Evolutionary conservation across 1,139 yeast species (phyloP), one percentile per base, ranked within the genome.

Genomic region (Taphrina communis): DNA sequence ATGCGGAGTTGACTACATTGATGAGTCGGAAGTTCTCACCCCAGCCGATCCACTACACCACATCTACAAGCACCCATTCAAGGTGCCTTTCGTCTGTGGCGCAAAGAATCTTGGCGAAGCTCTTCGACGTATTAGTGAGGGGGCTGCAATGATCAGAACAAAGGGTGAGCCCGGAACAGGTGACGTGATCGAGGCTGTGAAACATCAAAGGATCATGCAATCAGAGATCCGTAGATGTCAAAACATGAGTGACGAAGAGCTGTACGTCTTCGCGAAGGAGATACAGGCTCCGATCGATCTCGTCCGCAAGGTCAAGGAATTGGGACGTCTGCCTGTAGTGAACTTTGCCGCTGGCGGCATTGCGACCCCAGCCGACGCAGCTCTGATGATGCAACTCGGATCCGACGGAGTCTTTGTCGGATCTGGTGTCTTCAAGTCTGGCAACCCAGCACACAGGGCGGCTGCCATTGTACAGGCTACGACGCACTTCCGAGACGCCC

Each of bases 161-260:
- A 90, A 89, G 79, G 96, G 96, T 73, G 96, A 89, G 78, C 95
- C 96, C 31, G 96, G 96, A 61, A 89, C 96, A 57, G 96, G 96
- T 66, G 96, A 89, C 77, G 88, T 89, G 68, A 86, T 90, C 42
- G 94, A 89, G 77, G 96, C 96, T n/a, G 92, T 89, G 69, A 85
- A 83, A 75, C 96, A 89, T 77, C 87, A 89, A 72, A 82, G 85
- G 69, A 82, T 83, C 72, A 87, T 89, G 75, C 82, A 82, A 71
- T 77, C 80, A 69, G 85, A 89, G 75, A 87, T 89, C 74, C 80
- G 81, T 66, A 80, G 81, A 52, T 85, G 86, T 21, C 75, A 80
- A 63, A 72, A 77, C 53, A 77, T 83, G 74, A 78, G 81, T 72
- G 78, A 82, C 58, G 85, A 82, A 52, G 84, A 84, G 73, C 78